These are phyloP conservation scores for Globisporangium takayamanum DNA, from an alignment of 352 stramenopile species.

Conservation along the genomic window DNA sequence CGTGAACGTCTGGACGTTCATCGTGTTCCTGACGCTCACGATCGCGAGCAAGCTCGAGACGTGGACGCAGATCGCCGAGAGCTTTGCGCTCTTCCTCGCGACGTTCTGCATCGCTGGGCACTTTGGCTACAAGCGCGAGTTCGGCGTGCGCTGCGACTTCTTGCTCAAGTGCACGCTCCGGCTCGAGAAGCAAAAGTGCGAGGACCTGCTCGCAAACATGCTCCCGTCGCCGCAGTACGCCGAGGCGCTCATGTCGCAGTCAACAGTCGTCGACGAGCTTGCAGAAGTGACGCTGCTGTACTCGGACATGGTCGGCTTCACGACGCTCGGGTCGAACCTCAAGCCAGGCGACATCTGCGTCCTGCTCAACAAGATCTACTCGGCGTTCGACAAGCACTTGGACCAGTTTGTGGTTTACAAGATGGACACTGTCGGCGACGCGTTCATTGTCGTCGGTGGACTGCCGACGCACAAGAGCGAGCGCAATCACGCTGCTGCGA, in stretches of 20 bases:
- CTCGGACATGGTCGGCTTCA: slow-evolving; percentile 86
- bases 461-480: slow-evolving; percentile 66
- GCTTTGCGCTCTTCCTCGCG: slow-evolving; percentile 31
- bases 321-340: slow-evolving; percentile 48
- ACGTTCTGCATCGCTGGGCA: slow-evolving; percentile 25
- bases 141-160: slow-evolving; percentile 64
- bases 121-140: slow-evolving; percentile 59
- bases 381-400: slow-evolving; percentile 74
- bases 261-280: slow-evolving; percentile 75
- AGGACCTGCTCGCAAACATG: slow-evolving; percentile 84
- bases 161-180: slow-evolving; percentile 74
- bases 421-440: slow-evolving; percentile 83
- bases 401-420: slow-evolving; percentile 81
- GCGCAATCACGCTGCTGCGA: slow-evolving; percentile 63
- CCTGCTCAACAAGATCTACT: slow-evolving; percentile 81
- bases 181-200: slow-evolving; percentile 73
- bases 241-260: slow-evolving; percentile 60
- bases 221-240: slow-evolving; percentile 70
- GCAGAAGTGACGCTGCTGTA: slow-evolving; percentile 81
- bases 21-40: slow-evolving; percentile 25
- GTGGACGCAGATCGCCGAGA: slow-evolving; percentile 36
- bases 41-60: slow-evolving; percentile 13
- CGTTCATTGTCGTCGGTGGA: slow-evolving; percentile 78
- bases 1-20: slow-evolving; percentile 36
- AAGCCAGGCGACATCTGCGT: slow-evolving; percentile 62